phyloP scores from a whole-genome alignment of 2,329 filamentous ascomycete genomes.

The Xylariaceae sp. region DNA sequence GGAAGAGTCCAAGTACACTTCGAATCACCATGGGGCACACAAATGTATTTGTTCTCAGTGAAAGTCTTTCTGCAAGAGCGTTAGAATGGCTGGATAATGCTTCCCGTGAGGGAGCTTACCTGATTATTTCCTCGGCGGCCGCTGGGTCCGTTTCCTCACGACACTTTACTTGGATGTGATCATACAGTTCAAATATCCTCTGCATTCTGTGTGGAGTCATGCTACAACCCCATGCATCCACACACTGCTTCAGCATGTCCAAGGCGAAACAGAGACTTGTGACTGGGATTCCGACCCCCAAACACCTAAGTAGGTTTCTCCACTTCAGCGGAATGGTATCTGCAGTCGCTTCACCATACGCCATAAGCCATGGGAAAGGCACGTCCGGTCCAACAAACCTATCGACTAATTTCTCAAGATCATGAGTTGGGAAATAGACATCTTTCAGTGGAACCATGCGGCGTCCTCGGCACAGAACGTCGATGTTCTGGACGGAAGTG shows the following conservation, averaged over 20 bases:
- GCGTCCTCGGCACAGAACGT: conserved; percentile 1
- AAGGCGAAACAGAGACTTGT: conserved; percentile 13
- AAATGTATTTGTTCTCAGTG: neutral
- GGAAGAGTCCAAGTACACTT: neutral
- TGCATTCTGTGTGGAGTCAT: neutral
- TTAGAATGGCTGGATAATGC: neutral
- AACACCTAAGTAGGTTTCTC: conserved; percentile 3
- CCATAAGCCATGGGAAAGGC: conserved; percentile 16
- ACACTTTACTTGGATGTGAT: conserved; percentile 12
- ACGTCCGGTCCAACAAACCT: conserved; percentile 7
- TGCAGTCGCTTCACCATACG: neutral
- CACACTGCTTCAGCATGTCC: conserved; percentile 9
- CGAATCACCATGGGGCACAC: neutral
- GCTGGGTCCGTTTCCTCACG: neutral
- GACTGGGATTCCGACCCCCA: neutral
- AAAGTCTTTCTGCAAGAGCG: neutral
- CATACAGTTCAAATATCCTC: conserved; percentile 13
- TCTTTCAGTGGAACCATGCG: conserved; percentile 4
- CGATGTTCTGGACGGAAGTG: neutral
- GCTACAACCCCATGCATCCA: neutral
- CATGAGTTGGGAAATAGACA: conserved; percentile 10
- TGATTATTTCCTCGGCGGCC: neutral
- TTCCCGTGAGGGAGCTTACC: neutral
- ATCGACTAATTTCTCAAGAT: conserved; percentile 3
- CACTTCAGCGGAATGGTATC: conserved; percentile 4